Conservation (phyloP, 345 rosid species). For the Firmiana major region DNA sequence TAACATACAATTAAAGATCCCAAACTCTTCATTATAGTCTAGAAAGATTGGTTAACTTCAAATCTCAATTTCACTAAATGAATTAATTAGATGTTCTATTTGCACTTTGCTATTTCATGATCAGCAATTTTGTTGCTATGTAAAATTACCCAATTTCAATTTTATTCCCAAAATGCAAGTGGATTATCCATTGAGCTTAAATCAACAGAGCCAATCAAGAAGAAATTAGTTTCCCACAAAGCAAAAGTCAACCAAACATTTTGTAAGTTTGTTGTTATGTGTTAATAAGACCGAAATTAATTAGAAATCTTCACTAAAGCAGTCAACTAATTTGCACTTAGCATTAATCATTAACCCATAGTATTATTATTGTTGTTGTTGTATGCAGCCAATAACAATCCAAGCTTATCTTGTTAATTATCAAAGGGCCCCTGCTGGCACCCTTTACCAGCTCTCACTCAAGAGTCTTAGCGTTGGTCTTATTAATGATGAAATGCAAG, state of each 20-base stretch:
- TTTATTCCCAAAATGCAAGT: too few species aligned
- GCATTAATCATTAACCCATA: constrained; percentile 15
- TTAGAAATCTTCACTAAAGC: neutral
- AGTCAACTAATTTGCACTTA: neutral
- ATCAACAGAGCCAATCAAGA: too few species aligned
- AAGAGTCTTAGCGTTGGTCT: constrained; percentile 35
- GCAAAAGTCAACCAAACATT: too few species aligned
- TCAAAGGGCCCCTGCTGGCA: constrained; percentile 7
- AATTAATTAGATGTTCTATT: too few species aligned
- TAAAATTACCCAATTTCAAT: too few species aligned
- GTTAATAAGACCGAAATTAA: too few species aligned
- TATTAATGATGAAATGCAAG: constrained; percentile 38
- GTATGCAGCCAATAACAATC: constrained; percentile 12
- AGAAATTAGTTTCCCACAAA: too few species aligned
- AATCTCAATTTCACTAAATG: neutral
- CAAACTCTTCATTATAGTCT: neutral
- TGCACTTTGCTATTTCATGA: too few species aligned
- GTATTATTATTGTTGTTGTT: constrained; percentile 20
- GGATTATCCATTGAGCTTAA: too few species aligned
- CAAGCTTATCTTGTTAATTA: constrained; percentile 38
- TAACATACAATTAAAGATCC: neutral
- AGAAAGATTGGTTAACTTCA: neutral
- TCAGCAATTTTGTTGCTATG: too few species aligned
- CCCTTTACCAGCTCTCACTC: constrained; percentile 43
- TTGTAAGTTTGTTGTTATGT: too few species aligned